Conservation (phyloP, 768 basidiomycete genomes). For the Exidia glandulosa region DNA sequence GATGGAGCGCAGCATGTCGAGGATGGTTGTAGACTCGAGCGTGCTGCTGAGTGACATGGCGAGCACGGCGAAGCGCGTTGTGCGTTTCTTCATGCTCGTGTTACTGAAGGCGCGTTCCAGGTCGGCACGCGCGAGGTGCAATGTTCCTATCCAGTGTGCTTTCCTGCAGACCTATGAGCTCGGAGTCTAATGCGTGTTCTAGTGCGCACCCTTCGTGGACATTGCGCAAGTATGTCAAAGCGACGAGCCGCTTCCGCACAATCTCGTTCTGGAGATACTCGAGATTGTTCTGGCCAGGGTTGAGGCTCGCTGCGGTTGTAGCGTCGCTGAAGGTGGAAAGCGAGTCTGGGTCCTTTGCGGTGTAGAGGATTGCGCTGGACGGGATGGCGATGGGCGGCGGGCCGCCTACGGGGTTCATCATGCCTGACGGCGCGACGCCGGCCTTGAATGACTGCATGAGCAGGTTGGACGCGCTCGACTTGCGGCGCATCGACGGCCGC, state of each 20-base stretch:
- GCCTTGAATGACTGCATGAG: not conserved
- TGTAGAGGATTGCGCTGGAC: slow-evolving; percentile 3
- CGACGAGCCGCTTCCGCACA: slow-evolving; percentile 75
- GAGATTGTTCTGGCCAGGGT: slow-evolving; percentile 13
- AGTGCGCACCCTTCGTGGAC: slow-evolving; percentile 72
- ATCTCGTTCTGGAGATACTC: slow-evolving; percentile 64
- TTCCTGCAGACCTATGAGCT: slow-evolving; percentile 32
- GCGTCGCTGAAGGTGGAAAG: not conserved
- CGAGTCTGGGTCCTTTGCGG: not conserved
- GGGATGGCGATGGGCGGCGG: slow-evolving; percentile 1
- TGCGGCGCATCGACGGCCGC: slow-evolving; percentile 65
- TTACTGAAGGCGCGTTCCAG: slow-evolving; percentile 69
- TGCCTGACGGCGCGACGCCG: not conserved
- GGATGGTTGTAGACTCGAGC: slow-evolving; percentile 63
- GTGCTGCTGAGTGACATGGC: slow-evolving; percentile 72
- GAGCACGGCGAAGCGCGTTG: slow-evolving; percentile 71
- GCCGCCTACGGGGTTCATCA: not conserved
- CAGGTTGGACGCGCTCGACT: slow-evolving; percentile 48
- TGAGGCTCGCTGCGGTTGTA: not conserved
- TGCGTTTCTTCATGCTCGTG: slow-evolving; percentile 65
- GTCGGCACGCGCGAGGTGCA: slow-evolving; percentile 63
- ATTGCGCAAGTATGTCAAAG: slow-evolving; percentile 73
- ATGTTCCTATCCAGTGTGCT: slow-evolving; percentile 82
- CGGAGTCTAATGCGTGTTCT: not conserved
- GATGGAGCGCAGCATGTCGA: slow-evolving; percentile 69